A percentile compares a stretch with the other conserved stretches of the same genome.
Evolutionary conservation across 2,329 filamentous ascomycete genomes (phyloP).

Genomic region (Fusarium bulbicola): DNA sequence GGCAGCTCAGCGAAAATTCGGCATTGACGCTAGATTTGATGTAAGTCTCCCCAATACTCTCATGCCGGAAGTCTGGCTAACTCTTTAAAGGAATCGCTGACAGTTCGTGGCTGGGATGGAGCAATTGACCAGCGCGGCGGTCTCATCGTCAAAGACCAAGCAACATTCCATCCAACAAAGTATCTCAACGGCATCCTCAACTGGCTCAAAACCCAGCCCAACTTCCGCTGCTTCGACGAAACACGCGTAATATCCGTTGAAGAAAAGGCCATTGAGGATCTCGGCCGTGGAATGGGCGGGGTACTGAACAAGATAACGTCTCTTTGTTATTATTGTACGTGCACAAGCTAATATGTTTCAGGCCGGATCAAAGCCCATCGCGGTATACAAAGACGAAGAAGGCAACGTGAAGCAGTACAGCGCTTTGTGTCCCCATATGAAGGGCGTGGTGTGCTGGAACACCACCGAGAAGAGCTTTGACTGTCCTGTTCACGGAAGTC

Average conservation of each 20-base stretch:
- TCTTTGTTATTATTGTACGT: too few species aligned
- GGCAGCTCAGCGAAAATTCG: conserved; percentile 15
- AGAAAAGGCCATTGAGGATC: conserved; percentile 65
- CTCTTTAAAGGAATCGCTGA: conserved; percentile 47
- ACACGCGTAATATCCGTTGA: conserved; percentile 58
- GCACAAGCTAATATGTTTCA: too few species aligned
- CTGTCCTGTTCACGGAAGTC: conserved; percentile 59
- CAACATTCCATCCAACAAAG: conserved; percentile 65
- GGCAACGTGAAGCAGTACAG: conserved; percentile 61
- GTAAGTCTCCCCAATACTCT: neutral
- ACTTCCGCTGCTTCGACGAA: conserved; percentile 63
- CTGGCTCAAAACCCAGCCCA: conserved; percentile 60
- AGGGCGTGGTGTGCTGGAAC: conserved; percentile 67
- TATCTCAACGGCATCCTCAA: conserved; percentile 62
- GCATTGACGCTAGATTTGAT: conserved; percentile 20
- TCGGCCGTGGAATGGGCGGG: conserved; percentile 58
- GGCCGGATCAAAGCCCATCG: conserved; percentile 53
- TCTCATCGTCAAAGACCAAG: conserved; percentile 57
- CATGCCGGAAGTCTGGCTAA: neutral
- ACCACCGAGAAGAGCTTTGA: conserved; percentile 62
- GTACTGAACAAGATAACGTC: conserved; percentile 56
- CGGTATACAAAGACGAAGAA: conserved; percentile 65
- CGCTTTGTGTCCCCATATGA: conserved; percentile 65
- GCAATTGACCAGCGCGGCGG: conserved; percentile 61
- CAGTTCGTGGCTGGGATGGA: conserved; percentile 62